Evolutionary conservation across 495 filamentous ascomycete species (phyloP), one percentile per base, ranked within the genome.

Genomic region (Lasiosphaeris hirsuta): DNA sequence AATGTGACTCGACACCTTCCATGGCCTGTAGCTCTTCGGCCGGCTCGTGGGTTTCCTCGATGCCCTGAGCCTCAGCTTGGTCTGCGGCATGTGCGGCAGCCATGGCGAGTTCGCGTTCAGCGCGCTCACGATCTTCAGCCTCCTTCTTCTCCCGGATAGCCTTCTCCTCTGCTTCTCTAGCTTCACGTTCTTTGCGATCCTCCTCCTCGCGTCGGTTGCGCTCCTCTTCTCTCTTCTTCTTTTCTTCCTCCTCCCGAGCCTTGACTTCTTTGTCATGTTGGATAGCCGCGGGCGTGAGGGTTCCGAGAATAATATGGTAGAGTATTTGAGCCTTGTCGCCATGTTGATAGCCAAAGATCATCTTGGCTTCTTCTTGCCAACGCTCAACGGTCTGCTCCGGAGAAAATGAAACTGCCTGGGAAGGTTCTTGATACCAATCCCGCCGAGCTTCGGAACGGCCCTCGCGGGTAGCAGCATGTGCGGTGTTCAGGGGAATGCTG

Each of bases 351-450:
- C 87, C 88, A 70, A 91, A 97, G 1, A 97, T 76, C 69, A 97
- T 82, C 57, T 86, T 86, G 10, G 92, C 89, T 72, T 97, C 94
- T 63, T 96, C 90, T 62, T 88, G 85, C 92, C 95, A 99, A 43
- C 94, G 85, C 40, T 78, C 75, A 40, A 73, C 75, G 10, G 93
- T 97, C 2, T 81, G 75, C 35, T 82, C 81, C 14, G 89, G 78
- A 18, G 78, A 74, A 70, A 96, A 96, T 37, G 83, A 77, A 11
- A 90, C 84, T 10, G 89, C 84, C 59, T 85, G 73, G 10, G 64
- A 58, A 5, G 77, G 77, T 36, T 80, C 77, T 55, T 75, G 71
- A 51, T 75, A 75, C 5, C 67, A 58, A 23, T 79, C 76, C 10
- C 76, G 72, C 6, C 75, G 70, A 46, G 60, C 53, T 10, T 79